These are phyloP conservation scores for Crataegus laevigata DNA, from an alignment of 306 rosid genomes.

Conservation along the genomic window DNA sequence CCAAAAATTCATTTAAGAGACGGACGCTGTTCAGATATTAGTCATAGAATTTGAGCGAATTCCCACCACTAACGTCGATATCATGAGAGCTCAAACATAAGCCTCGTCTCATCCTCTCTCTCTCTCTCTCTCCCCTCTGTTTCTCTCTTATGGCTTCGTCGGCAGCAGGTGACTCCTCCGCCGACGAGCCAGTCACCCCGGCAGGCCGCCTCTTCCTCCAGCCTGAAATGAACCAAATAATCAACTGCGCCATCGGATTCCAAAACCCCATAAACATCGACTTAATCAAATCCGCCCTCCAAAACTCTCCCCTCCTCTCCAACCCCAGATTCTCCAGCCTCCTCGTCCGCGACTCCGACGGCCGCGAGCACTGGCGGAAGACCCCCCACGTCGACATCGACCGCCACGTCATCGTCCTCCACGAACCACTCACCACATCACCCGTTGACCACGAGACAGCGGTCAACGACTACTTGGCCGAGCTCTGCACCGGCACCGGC, in stretches of 20 bases:
- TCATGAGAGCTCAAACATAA: too few relatives aligned
- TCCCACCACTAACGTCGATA: too few relatives aligned
- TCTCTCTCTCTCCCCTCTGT: too few relatives aligned
- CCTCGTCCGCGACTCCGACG: constrained; percentile 45
- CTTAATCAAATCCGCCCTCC: constrained; percentile 22
- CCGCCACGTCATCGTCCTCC: constrained; percentile 33
- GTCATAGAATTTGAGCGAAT: too few relatives aligned
- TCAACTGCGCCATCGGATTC: constrained; percentile 58
- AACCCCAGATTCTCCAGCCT: constrained; percentile 75
- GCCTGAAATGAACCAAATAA: constrained; percentile 47
- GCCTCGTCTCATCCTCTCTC: not conserved
- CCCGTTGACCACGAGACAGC: constrained; percentile 22
- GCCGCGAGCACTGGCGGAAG: constrained; percentile 68
- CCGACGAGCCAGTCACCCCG: constrained; percentile 65
- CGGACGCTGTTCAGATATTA: too few relatives aligned
- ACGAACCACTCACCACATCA: not conserved
- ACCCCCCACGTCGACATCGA: constrained; percentile 40
- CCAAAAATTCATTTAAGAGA: too few relatives aligned
- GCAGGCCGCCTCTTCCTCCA: constrained; percentile 70
- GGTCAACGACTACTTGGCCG: constrained; percentile 51
- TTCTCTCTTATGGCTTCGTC: not conserved
- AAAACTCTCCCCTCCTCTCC: constrained; percentile 32
- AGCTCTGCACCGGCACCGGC: constrained; percentile 15
- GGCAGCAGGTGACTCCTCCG: constrained; percentile 1
- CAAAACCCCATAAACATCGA: constrained; percentile 39